These are phyloP conservation scores for Knoxdaviesia capensis DNA, from an alignment of 2,329 filamentous ascomycete genomes.

Conservation along the genomic window DNA sequence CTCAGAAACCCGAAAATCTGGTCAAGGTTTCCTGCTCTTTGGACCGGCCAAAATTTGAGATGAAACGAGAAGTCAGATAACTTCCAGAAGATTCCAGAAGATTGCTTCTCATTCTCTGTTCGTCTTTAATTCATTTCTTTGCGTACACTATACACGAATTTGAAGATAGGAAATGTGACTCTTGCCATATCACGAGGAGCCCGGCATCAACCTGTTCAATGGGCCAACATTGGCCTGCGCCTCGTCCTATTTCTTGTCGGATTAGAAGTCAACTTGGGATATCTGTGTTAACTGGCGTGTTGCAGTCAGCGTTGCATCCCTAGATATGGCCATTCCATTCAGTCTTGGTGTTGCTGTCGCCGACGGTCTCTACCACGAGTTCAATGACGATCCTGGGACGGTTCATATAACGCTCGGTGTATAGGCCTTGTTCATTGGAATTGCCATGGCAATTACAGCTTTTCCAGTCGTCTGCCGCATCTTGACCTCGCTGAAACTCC, in stretches of 20 bases:
- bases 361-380: slow-evolving; percentile 61
- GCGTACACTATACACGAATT: no score
- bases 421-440: slow-evolving; percentile 62
- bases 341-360: slow-evolving; percentile 63
- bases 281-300: slow-evolving; percentile 67
- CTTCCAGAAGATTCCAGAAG: no score
- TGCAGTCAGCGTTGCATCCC: slow-evolving; percentile 55
- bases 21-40: no score
- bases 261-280: slow-evolving; percentile 65
- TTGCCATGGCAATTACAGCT: slow-evolving; percentile 80
- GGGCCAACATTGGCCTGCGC: slow-evolving; percentile 62
- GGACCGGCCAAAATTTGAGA: no score
- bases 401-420: slow-evolving; percentile 26
- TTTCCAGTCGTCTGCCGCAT: slow-evolving; percentile 90
- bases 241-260: slow-evolving; percentile 79
- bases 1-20: no score
- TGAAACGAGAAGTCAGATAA: no score
- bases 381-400: slow-evolving; percentile 24
- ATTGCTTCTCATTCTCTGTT: no score
- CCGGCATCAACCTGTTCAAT: no score
- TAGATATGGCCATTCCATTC: slow-evolving; percentile 69
- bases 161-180: no score
- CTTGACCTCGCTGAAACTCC: slow-evolving; percentile 71
- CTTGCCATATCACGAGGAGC: slow-evolving; percentile 19
- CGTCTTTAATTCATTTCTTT: no score